These are phyloP conservation scores for Ormosia semicastrata DNA, from an alignment of 306 rosid species.

Conservation along the genomic window DNA sequence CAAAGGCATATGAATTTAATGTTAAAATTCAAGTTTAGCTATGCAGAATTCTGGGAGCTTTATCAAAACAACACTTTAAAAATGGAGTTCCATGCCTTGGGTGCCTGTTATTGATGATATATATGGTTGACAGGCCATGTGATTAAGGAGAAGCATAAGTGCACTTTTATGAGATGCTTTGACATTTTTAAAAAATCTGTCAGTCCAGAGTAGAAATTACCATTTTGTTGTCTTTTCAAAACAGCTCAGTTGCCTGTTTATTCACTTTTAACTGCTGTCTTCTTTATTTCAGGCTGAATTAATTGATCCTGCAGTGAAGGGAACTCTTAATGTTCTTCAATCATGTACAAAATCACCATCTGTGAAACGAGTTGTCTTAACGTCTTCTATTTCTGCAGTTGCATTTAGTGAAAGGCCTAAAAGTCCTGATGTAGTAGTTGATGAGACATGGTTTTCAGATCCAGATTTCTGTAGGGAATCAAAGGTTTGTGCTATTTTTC, in stretches of 20 bases:
- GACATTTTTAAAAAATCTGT: neutral
- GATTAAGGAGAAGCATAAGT: neutral
- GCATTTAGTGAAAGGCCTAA: slow-evolving; percentile 13
- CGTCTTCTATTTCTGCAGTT: slow-evolving; percentile 40
- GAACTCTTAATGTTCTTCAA: slow-evolving; percentile 52
- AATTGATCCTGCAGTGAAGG: slow-evolving; percentile 50
- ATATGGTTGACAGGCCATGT: neutral
- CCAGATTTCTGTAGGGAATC: slow-evolving; percentile 29
- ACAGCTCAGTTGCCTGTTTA: neutral
- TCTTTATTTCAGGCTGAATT: slow-evolving; percentile 36
- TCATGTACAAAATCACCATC: slow-evolving; percentile 44
- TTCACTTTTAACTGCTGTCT: neutral
- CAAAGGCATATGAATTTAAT: neutral
- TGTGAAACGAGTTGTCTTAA: slow-evolving; percentile 40
- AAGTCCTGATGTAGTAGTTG: slow-evolving; percentile 31
- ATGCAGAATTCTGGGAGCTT: neutral
- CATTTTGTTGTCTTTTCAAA: neutral
- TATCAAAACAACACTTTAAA: neutral
- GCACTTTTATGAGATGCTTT: neutral
- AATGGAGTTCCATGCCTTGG: neutral
- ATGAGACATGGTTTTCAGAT: slow-evolving; percentile 50
- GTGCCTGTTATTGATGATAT: neutral
- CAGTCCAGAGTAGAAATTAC: neutral
- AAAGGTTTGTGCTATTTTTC: slow-evolving; percentile 27
- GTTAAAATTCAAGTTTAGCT: neutral